phyloP scores from a whole-genome alignment of 352 stramenopile genomes.

The Phytophthora chlamydospora region DNA sequence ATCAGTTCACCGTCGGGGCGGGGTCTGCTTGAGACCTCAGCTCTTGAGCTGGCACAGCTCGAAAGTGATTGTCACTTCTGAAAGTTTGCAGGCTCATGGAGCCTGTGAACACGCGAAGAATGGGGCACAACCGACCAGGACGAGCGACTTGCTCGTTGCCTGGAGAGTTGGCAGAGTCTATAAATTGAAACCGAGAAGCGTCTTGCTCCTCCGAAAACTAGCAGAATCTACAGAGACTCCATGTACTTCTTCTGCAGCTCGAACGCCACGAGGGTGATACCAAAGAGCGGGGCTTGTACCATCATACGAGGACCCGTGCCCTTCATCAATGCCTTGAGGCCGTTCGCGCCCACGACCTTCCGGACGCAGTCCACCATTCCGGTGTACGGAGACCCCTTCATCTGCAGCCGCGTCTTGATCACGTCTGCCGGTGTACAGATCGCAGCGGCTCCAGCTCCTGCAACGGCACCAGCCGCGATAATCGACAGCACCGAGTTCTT shows the following conservation, averaged over 20 bases:
- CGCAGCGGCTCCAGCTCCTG: constrained; percentile 66
- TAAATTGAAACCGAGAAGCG: constrained; percentile 9
- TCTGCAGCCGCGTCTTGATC: constrained; percentile 91
- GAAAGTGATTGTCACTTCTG: not conserved
- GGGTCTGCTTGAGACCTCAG: too few species aligned
- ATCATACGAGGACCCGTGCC: constrained; percentile 85
- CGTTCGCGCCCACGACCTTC: constrained; percentile 80
- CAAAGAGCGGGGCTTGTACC: constrained; percentile 87
- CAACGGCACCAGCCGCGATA: constrained; percentile 62
- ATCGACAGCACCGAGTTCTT: constrained; percentile 66
- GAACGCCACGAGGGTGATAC: constrained; percentile 85
- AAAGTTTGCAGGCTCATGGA: not conserved
- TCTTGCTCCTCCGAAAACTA: constrained; percentile 15
- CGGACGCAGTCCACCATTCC: constrained; percentile 85
- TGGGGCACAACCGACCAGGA: constrained; percentile 21
- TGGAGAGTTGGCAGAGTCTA: constrained; percentile 19
- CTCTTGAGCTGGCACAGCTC: too few species aligned
- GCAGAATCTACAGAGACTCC: constrained; percentile 49
- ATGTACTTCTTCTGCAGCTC: constrained; percentile 92
- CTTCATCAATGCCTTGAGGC: constrained; percentile 87
- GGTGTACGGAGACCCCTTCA: constrained; percentile 78
- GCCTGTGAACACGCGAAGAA: constrained; percentile 16
- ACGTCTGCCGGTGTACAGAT: constrained; percentile 80
- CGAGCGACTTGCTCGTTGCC: not conserved
- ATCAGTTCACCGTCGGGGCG: too few species aligned